These are phyloP conservation scores for Salinomyces thailandicus DNA, from an alignment of 2,329 filamentous ascomycete species.

Conservation along the genomic window DNA sequence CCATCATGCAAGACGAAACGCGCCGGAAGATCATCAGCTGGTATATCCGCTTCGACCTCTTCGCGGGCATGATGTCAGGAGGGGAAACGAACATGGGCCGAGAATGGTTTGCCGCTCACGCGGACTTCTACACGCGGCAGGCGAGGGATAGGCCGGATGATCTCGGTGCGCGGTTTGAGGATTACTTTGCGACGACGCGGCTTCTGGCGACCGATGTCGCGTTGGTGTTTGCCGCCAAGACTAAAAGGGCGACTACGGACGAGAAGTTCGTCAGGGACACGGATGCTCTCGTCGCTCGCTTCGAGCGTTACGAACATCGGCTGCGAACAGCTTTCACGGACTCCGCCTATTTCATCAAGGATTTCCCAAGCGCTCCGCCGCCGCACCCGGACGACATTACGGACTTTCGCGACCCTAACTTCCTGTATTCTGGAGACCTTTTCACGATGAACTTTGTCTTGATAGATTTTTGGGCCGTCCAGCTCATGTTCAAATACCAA, in stretches of 20 bases:
- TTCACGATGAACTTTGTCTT: slow-evolving; percentile 65
- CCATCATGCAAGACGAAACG: slow-evolving; percentile 58
- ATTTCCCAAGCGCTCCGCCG: slow-evolving; percentile 47
- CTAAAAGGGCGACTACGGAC: slow-evolving; percentile 53
- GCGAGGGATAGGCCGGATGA: slow-evolving; percentile 50
- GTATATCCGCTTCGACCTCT: slow-evolving; percentile 83
- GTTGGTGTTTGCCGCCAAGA: slow-evolving; percentile 60
- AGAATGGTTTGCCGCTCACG: slow-evolving; percentile 64
- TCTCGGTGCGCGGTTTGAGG: slow-evolving; percentile 51
- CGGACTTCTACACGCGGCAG: slow-evolving; percentile 53
- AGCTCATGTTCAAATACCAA: slow-evolving; percentile 72
- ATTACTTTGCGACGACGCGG: slow-evolving; percentile 54
- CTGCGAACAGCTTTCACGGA: slow-evolving; percentile 55
- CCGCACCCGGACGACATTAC: slow-evolving; percentile 52
- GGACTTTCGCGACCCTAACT: slow-evolving; percentile 58
- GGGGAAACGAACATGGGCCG: slow-evolving; percentile 61
- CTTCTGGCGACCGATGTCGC: slow-evolving; percentile 73
- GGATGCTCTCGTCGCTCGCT: slow-evolving; percentile 36
- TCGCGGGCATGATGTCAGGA: slow-evolving; percentile 71
- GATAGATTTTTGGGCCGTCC: slow-evolving; percentile 68
- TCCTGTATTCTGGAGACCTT: slow-evolving; percentile 59
- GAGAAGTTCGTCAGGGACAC: slow-evolving; percentile 57
- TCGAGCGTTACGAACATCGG: slow-evolving; percentile 33
- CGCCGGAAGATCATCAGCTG: slow-evolving; percentile 69
- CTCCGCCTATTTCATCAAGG: slow-evolving; percentile 50